A percentile compares a stretch with the other conserved stretches of the same genome.
Evolutionary conservation across 1,284 basidiomycete genomes (phyloP).

Genomic region (Tilletia caries): DNA sequence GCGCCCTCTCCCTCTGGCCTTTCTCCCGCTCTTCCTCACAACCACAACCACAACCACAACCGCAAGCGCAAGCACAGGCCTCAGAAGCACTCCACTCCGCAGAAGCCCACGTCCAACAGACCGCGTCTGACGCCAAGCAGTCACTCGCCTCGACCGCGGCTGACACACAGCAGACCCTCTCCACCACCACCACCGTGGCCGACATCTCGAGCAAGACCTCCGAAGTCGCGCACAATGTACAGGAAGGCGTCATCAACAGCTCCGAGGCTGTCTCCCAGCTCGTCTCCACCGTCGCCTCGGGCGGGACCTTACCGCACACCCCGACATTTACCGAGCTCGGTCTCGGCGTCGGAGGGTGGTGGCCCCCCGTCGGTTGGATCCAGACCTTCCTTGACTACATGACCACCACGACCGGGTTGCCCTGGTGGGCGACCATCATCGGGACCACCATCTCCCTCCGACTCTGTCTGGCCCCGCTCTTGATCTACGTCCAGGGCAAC

Average conservation of each 20-base stretch:
- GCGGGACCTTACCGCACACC: slow-evolving; percentile 4
- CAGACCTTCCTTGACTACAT: slow-evolving; percentile 67
- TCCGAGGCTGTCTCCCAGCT: slow-evolving; percentile 12
- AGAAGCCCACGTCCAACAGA: neutral
- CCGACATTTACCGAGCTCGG: slow-evolving; percentile 59
- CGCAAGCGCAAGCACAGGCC: neutral
- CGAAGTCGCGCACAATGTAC: slow-evolving; percentile 20
- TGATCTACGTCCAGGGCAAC: slow-evolving; percentile 66
- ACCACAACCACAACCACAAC: neutral
- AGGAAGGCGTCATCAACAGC: neutral
- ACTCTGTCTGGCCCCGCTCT: slow-evolving; percentile 67
- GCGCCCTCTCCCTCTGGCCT: slow-evolving; percentile 3
- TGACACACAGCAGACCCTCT: slow-evolving; percentile 6
- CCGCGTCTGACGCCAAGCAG: neutral
- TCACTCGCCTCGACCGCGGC: slow-evolving; percentile 13
- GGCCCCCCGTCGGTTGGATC: slow-evolving; percentile 65
- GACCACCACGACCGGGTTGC: slow-evolving; percentile 65
- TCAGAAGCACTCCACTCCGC: neutral
- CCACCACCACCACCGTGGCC: slow-evolving; percentile 20
- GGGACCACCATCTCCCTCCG: slow-evolving; percentile 70
- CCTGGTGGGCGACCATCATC: slow-evolving; percentile 62
- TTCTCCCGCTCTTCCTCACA: slow-evolving; percentile 5
- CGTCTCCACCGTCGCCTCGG: slow-evolving; percentile 20
- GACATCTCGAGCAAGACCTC: slow-evolving; percentile 16
- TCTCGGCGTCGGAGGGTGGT: slow-evolving; percentile 60